Evolutionary conservation across 2,329 filamentous ascomycete genomes (phyloP).

Genomic region (Botryotinia narcissicola): DNA sequence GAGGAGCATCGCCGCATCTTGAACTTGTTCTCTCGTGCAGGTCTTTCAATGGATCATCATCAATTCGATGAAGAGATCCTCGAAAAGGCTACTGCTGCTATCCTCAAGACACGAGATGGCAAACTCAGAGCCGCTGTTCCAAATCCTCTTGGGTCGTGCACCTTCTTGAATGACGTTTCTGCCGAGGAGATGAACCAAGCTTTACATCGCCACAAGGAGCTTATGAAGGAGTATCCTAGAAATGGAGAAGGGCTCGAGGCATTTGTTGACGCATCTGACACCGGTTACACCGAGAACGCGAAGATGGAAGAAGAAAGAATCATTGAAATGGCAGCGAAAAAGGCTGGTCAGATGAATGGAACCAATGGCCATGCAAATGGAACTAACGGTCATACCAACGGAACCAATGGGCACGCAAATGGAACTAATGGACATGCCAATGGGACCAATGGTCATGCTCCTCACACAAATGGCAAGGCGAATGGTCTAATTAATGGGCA

Average conservation of each 20-base stretch:
- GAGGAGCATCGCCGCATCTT: slow-evolving; percentile 61
- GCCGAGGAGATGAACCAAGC: slow-evolving; percentile 60
- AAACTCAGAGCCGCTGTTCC: slow-evolving; percentile 67
- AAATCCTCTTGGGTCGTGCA: slow-evolving; percentile 62
- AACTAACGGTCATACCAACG: not conserved
- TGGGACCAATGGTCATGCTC: not conserved
- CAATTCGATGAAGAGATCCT: slow-evolving; percentile 65
- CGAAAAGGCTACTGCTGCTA: slow-evolving; percentile 64
- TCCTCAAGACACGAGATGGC: slow-evolving; percentile 69
- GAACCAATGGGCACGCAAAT: slow-evolving; percentile 16
- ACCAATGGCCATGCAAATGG: slow-evolving; percentile 25
- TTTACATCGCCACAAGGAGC: slow-evolving; percentile 60
- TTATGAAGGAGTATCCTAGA: slow-evolving; percentile 61
- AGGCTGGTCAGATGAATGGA: slow-evolving; percentile 30
- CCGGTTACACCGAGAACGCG: slow-evolving; percentile 48
- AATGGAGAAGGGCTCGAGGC: slow-evolving; percentile 65
- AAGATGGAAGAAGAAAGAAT: slow-evolving; percentile 33
- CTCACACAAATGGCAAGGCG: not conserved
- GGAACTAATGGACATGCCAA: slow-evolving; percentile 26
- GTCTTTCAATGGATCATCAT: slow-evolving; percentile 68
- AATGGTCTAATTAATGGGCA: slow-evolving; percentile 6
- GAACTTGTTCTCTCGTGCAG: slow-evolving; percentile 67
- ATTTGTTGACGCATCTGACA: slow-evolving; percentile 67
- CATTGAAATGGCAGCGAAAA: slow-evolving; percentile 29
- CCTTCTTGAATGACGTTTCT: slow-evolving; percentile 66